Percentiles rank a stretch among this genome's conserved stretches.
These are phyloP conservation scores for Iberis pinnata DNA, from an alignment of 345 rosid genomes.

Conservation along the genomic window DNA sequence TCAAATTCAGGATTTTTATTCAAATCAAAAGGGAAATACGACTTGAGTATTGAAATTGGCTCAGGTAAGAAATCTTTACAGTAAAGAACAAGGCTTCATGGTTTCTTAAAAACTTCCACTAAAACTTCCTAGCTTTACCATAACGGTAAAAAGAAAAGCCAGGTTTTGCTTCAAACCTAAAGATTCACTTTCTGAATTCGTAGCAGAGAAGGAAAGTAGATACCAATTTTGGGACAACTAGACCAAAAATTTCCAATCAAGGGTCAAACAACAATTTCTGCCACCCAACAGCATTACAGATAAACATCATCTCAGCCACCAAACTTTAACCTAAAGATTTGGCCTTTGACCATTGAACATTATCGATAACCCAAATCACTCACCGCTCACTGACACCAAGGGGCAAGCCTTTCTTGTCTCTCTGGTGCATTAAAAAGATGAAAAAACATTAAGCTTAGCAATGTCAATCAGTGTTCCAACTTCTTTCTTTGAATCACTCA, in stretches of 20 bases:
- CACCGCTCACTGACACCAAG: constrained; percentile 9
- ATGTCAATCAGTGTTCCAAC: constrained; percentile 1
- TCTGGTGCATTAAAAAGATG: constrained; percentile 4
- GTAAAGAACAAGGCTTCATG: constrained; percentile 8
- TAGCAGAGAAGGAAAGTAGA: constrained; percentile 18
- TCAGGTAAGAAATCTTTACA: constrained; percentile 4
- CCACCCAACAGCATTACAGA: not conserved
- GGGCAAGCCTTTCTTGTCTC: constrained; percentile 17
- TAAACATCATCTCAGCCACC: not conserved
- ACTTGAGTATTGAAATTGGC: not conserved
- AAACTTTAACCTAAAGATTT: constrained; percentile 15
- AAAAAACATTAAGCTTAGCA: not conserved
- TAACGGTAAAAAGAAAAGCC: not conserved
- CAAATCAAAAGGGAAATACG: no score
- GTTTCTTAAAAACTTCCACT: constrained; percentile 4
- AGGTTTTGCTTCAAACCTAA: not conserved
- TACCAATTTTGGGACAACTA: constrained; percentile 11
- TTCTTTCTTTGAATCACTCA: not conserved
- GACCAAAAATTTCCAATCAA: not conserved
- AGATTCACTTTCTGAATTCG: constrained; percentile 18
- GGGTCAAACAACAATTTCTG: constrained; percentile 10
- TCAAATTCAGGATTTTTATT: no score
- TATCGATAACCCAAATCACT: constrained; percentile 5
- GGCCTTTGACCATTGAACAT: constrained; percentile 6
- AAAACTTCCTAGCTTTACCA: not conserved